Conservation (phyloP, 257 asterid species). For the Perilla frutescens region DNA sequence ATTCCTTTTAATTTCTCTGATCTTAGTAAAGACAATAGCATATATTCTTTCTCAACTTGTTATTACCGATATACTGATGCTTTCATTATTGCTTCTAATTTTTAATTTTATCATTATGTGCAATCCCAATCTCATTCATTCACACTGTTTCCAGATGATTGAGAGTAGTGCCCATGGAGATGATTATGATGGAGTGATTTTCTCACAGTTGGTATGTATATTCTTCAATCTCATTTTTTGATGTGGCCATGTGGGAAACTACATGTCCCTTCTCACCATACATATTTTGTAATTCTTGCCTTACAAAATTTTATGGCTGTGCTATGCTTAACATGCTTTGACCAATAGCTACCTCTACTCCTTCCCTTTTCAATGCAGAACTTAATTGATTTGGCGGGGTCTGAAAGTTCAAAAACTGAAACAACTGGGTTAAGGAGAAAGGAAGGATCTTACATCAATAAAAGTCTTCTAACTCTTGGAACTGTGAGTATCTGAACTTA, state of each 20-base stretch:
- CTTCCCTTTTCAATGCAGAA: conserved; percentile 55
- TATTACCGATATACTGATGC: background rate
- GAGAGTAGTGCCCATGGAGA: conserved; percentile 98
- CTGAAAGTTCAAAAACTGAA: conserved; percentile 98
- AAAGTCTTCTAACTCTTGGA: conserved; percentile 98
- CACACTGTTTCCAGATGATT: conserved; percentile 69
- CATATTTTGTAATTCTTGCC: background rate
- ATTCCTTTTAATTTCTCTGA: conserved; percentile 7
- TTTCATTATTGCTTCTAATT: conserved; percentile 29
- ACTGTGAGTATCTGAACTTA: conserved; percentile 62
- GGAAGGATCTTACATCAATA: conserved; percentile 98
- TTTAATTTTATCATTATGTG: conserved; percentile 18
- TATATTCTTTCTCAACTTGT: conserved; percentile 22
- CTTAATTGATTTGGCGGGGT: conserved; percentile 96
- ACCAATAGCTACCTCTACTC: background rate
- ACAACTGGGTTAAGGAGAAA: conserved; percentile 93
- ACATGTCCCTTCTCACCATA: conserved; percentile 4
- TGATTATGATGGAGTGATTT: conserved; percentile 96
- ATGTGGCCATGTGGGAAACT: background rate
- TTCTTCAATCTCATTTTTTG: conserved; percentile 31
- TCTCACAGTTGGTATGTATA: conserved; percentile 87
- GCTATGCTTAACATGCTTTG: conserved; percentile 22
- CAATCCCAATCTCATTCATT: conserved; percentile 10
- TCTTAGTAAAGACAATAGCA: conserved; percentile 11
- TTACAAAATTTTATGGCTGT: conserved; percentile 17